Conservation (phyloP, 2,329 filamentous ascomycete species). For the Harringtonia aguacate region DNA sequence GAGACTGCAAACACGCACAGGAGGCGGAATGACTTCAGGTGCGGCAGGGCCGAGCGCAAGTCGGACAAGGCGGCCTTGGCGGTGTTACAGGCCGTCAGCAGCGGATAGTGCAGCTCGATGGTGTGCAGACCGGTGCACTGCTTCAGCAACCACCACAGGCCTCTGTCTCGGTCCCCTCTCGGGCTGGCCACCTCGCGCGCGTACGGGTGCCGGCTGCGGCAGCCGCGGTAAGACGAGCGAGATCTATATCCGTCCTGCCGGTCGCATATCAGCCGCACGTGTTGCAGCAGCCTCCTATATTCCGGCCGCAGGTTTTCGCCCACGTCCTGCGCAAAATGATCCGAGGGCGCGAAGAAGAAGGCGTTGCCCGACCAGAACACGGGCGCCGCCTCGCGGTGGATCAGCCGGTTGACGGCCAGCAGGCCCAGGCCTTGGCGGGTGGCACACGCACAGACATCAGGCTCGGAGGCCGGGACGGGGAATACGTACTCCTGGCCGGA, state of each 20-base stretch:
- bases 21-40: constrained; percentile 1
- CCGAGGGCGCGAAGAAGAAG: background rate
- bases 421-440: constrained; percentile 8
- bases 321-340: constrained; percentile 1
- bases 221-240: background rate
- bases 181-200: too few species aligned
- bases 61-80: background rate
- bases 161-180: too few species aligned
- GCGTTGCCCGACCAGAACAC: constrained; percentile 11
- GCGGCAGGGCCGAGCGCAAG: background rate
- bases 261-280: constrained; percentile 7
- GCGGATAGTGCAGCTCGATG: constrained; percentile 3
- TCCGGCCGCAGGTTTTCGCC: constrained; percentile 4
- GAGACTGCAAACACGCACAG: background rate
- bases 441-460: constrained; percentile 3
- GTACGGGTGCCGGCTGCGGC: background rate
- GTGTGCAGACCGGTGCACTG: constrained; percentile 6
- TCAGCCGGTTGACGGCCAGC: constrained; percentile 7
- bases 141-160: background rate
- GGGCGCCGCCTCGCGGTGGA: constrained; percentile 9
- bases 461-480: too few species aligned
- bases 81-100: background rate
- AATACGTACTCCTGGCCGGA: too few species aligned
- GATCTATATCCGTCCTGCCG: background rate
- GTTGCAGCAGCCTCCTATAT: constrained; percentile 9